Percentiles rank a stretch among this genome's conserved stretches.
phyloP scores from a whole-genome alignment of 129 eudicot genomes.

The Gnaphalium uliginosum region DNA sequence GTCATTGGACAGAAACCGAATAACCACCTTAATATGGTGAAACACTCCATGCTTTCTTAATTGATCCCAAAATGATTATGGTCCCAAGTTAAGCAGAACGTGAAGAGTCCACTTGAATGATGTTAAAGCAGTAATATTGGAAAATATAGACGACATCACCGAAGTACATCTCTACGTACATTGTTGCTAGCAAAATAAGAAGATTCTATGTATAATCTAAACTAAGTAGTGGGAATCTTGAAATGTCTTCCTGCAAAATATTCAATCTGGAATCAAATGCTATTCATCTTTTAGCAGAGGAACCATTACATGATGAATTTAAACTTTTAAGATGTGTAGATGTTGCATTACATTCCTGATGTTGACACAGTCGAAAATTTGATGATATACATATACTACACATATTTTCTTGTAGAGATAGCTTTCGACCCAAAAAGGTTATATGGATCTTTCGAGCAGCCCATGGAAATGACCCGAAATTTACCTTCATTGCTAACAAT shows the following conservation, averaged over 20 bases:
- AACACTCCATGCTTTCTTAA: background rate
- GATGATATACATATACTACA: background rate
- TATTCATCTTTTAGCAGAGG: background rate
- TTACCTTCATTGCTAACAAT: too few species aligned
- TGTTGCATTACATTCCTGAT: background rate
- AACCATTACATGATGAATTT: background rate
- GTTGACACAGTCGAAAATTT: background rate
- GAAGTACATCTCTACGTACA: background rate
- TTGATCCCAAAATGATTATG: background rate
- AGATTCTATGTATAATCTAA: background rate
- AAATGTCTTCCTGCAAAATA: background rate
- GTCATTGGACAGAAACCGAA: slow-evolving; percentile 11
- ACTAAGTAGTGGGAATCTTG: background rate
- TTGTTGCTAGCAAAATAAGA: background rate
- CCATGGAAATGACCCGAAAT: background rate
- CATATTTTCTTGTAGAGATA: too few species aligned
- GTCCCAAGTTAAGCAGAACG: background rate
- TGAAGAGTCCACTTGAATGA: background rate
- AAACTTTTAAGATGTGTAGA: background rate
- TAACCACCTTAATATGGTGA: slow-evolving; percentile 1
- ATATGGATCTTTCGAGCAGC: background rate
- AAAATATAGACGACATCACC: background rate
- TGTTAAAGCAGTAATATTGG: background rate
- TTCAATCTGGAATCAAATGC: slow-evolving; percentile 4
- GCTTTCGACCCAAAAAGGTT: background rate